Evolutionary conservation across 2,329 filamentous ascomycete species (phyloP).

Genomic region (Ceratocystis alfenasii): DNA sequence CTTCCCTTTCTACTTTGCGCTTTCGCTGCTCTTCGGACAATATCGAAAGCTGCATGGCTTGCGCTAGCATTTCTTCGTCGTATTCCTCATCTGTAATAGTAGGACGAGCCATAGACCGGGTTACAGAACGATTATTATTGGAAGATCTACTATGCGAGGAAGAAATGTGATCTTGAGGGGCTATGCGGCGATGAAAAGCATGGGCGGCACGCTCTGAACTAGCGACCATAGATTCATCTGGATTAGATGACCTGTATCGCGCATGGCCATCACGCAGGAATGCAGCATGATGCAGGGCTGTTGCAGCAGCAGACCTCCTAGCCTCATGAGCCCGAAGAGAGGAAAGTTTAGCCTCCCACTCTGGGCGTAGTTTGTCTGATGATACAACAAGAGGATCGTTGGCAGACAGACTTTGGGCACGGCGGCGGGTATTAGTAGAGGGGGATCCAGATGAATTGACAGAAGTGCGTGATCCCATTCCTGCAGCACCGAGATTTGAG

Average conservation of each 20-base stretch:
- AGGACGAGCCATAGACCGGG: slow-evolving; percentile 5
- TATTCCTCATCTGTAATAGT: slow-evolving; percentile 55
- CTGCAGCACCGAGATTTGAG: slow-evolving; percentile 47
- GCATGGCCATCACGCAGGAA: slow-evolving; percentile 59
- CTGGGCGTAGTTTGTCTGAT: slow-evolving; percentile 81
- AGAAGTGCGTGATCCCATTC: slow-evolving; percentile 79
- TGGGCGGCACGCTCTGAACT: not conserved
- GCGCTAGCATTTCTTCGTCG: slow-evolving; percentile 97
- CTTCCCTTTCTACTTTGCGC: slow-evolving; percentile 69
- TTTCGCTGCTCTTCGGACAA: slow-evolving; percentile 88
- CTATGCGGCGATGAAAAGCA: not conserved
- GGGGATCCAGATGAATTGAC: slow-evolving; percentile 48
- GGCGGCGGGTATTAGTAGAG: slow-evolving; percentile 32
- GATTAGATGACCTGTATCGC: not conserved
- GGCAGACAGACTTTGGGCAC: slow-evolving; percentile 58
- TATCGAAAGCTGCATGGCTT: slow-evolving; percentile 84
- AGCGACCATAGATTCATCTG: not conserved
- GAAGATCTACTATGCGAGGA: not conserved
- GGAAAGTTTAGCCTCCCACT: slow-evolving; percentile 84
- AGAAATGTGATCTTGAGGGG: not conserved
- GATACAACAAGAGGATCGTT: slow-evolving; percentile 78
- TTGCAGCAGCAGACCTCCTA: slow-evolving; percentile 79
- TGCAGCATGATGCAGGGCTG: slow-evolving; percentile 85
- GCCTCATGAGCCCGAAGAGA: slow-evolving; percentile 75
- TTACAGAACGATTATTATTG: not conserved